Conservation (phyloP, 306 rosid genomes). For the Adenanthera pavonina region DNA sequence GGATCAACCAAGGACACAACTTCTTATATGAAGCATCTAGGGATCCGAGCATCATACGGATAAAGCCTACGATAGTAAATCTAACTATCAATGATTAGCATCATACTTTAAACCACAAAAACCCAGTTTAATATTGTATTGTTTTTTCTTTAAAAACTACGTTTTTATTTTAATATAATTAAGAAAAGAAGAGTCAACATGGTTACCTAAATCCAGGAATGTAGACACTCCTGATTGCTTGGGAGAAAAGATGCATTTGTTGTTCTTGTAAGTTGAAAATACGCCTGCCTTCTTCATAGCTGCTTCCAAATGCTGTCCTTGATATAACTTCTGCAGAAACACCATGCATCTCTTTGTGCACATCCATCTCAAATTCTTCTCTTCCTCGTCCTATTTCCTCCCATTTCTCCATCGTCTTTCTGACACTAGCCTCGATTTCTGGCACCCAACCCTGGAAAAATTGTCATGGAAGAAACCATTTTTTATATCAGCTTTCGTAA, state of each 20-base stretch:
- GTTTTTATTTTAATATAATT: background rate
- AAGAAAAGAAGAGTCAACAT: background rate
- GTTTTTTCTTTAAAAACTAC: background rate
- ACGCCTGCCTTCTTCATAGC: constrained; percentile 69
- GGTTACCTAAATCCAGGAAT: constrained; percentile 82
- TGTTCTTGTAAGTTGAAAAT: constrained; percentile 73
- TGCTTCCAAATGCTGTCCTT: constrained; percentile 80
- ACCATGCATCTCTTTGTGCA: constrained; percentile 55
- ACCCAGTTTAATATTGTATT: background rate
- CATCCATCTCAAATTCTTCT: constrained; percentile 71
- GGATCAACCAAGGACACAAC: background rate
- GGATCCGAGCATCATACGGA: background rate
- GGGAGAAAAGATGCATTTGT: constrained; percentile 59
- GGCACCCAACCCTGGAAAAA: constrained; percentile 74
- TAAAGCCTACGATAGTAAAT: background rate
- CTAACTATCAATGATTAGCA: background rate
- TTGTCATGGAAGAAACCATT: background rate
- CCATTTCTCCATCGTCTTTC: constrained; percentile 64
- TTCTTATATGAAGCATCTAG: background rate
- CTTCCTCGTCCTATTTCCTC: constrained; percentile 53
- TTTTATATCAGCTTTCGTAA: background rate
- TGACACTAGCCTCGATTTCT: constrained; percentile 59
- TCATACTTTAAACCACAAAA: background rate
- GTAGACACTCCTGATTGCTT: constrained; percentile 60
- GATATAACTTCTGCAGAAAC: constrained; percentile 77